phyloP scores from a whole-genome alignment of 768 basidiomycete genomes.

The Russula earlei region DNA sequence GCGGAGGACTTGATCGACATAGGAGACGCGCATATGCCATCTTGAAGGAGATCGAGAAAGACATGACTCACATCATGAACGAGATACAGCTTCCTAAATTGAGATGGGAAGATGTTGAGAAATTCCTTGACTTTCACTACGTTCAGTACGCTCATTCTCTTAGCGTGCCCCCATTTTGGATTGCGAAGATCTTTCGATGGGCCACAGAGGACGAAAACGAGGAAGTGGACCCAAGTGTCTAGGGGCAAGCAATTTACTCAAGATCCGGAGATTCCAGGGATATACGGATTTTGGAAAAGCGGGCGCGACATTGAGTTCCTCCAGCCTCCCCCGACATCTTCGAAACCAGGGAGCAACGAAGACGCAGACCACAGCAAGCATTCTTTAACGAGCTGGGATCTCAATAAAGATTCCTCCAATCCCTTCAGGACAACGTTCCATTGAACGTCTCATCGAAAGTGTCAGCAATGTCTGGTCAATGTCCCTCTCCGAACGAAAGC shows the following conservation, averaged over 20 bases:
- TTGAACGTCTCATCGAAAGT: conserved; percentile 29
- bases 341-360: not conserved
- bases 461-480: conserved; percentile 43
- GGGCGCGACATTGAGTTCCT: conserved; percentile 16
- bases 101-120: conserved; percentile 27
- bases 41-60: conserved; percentile 37
- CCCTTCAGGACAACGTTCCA: conserved; percentile 29
- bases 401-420: conserved; percentile 28
- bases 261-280: not conserved
- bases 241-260: not conserved
- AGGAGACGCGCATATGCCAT: conserved; percentile 28
- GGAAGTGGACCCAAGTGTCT: conserved; percentile 5
- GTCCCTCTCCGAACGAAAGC: conserved; percentile 39
- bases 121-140: conserved; percentile 36
- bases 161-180: conserved; percentile 31
- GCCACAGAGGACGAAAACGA: conserved; percentile 4
- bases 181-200: not conserved
- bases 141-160: conserved; percentile 42
- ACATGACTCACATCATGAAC: conserved; percentile 40
- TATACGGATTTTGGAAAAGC: conserved; percentile 17
- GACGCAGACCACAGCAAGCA: not conserved
- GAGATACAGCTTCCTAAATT: conserved; percentile 15
- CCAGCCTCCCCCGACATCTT: not conserved
- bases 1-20: conserved; percentile 33
- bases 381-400: conserved; percentile 34